Conservation (phyloP, 163 green algal genomes). For the Trebouxia gelatinosa region DNA sequence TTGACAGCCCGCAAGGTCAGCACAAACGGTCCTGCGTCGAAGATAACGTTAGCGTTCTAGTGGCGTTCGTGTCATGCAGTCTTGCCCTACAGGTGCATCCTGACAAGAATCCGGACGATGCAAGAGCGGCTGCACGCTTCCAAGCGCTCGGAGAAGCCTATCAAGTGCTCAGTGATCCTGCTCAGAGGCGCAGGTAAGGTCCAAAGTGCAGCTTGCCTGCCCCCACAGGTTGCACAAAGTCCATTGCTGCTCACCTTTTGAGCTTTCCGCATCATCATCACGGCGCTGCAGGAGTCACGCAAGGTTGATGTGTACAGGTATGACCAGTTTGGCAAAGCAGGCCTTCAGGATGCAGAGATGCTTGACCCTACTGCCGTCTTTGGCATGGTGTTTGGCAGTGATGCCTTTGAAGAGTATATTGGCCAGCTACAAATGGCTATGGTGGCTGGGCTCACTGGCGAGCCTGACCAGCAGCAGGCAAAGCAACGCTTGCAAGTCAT, state of each 20-base stretch:
- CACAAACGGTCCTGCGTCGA: neutral
- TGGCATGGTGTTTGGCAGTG: constrained; percentile 66
- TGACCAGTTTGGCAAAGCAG: constrained; percentile 46
- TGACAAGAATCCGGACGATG: constrained; percentile 69
- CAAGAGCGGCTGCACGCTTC: constrained; percentile 53
- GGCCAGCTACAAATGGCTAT: constrained; percentile 63
- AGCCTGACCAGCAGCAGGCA: constrained; percentile 20
- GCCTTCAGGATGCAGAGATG: constrained; percentile 44
- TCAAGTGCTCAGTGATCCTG: constrained; percentile 52
- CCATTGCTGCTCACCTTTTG: no score
- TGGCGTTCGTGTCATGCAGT: neutral
- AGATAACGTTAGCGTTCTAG: no score
- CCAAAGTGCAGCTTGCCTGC: constrained; percentile 48
- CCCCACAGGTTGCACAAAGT: no score
- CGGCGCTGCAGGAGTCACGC: no score
- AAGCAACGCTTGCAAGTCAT: constrained; percentile 20
- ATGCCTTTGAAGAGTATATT: constrained; percentile 67
- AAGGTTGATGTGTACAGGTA: no score
- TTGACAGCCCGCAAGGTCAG: constrained; percentile 42
- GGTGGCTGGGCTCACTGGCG: constrained; percentile 31
- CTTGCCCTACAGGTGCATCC: constrained; percentile 52
- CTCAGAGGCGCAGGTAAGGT: constrained; percentile 31
- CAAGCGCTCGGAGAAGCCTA: constrained; percentile 68
- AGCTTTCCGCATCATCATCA: no score
- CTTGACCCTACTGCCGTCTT: constrained; percentile 67